Base-by-base conservation (phyloP, 108 stramenopile genomes). In the Licmophora abbreviata region DNA sequence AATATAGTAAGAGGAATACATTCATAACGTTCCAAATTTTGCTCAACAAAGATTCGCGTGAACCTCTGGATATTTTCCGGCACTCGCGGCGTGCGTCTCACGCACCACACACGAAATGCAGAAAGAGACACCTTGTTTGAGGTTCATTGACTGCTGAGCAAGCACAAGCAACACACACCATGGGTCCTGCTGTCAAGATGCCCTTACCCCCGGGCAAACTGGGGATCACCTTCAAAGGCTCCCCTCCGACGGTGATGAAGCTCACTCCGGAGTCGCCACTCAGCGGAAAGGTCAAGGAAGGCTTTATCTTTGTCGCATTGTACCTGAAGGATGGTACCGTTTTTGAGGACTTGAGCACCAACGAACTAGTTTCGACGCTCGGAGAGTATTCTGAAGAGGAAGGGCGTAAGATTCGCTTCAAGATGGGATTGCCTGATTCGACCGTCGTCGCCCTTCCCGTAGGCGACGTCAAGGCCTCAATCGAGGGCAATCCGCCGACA, bases 181-280 rank as follows among this genome's bases (percentile, higher is more conserved):
- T 44, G 43, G 12, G 20, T 21, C 15, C 43, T 7, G 12, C 22
- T 15, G 43, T 44, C 17, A 44, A 44, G 17, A 8, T 44, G 15
- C 43, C 43, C 22, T 18, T 44, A 8, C 43, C 43, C 8, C 8
- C 43, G 8, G 43, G 43, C 8, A 44, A 9, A 44, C 43, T 44
- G 15, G 43, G 43, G 15, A 21, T 44, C 15, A 21, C 22, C 43
- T 44, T 44, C 43, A 44, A 44, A 44, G 43, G 43, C 9, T 15
- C 43, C 8, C 43, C 43, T 8, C 43, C 43, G 8, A 21, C 22
- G 8, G 43, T 44, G 15, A 17, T 15, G 8, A 44, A 21, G 22
- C 15, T 44, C 17, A 8, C 15, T 9, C 20, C 15, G 8, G 43
- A 44, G 8, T 44, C 43, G 12, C 9, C 9, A 21, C 8, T 44